Base-by-base conservation (phyloP, 73 alveolate genomes). In the Paramecium sexaurelia region DNA sequence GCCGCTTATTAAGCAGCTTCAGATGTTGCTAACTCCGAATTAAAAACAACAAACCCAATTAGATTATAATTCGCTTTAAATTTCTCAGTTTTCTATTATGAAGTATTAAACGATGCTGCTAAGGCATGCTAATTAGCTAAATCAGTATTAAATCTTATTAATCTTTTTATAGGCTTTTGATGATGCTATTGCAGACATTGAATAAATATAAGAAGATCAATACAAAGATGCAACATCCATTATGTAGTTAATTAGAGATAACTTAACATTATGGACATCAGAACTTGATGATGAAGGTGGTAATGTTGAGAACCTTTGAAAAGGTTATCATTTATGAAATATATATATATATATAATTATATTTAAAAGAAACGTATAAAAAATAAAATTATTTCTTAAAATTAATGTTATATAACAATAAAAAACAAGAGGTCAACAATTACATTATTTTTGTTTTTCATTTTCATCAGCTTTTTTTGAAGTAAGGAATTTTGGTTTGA, bases 61-160 rank as follows among this genome's bases (percentile, higher is more conserved):
- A 93, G 96, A 55, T 86, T 97, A 22, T 98, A 98, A 41, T 89
- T 97, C 35, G 98, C 98, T 43, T 95, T 97, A 26, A 97, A 96
- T 91, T 96, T 96, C 90, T 96, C 99, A 24, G 99, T 97, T 56
- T 97, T 97, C 93, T 95, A 97, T 91, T 97, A 96, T 92, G 99
- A 97, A 92, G 98, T 97, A 29, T 68, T 94, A 93, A 93, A 95
- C 51, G 98, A 97, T 90, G 95, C 93, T 84, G 92, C 86, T 75
- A 96, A 95, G 67, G 99, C 98, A 55, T 95, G 97, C 92, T 85
- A 93, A 85, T 92, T 97, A 37, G 99, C 98, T 29, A 95, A 95
- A 84, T 95, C 69, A 78, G 93, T 39, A 86, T 47, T 24, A 84
- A 95, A 45, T 47, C 68, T 55, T 68, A 75, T 17, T 93, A 95